Base-by-base conservation (phyloP, 768 basidiomycete species). In the Suillus discolor region DNA sequence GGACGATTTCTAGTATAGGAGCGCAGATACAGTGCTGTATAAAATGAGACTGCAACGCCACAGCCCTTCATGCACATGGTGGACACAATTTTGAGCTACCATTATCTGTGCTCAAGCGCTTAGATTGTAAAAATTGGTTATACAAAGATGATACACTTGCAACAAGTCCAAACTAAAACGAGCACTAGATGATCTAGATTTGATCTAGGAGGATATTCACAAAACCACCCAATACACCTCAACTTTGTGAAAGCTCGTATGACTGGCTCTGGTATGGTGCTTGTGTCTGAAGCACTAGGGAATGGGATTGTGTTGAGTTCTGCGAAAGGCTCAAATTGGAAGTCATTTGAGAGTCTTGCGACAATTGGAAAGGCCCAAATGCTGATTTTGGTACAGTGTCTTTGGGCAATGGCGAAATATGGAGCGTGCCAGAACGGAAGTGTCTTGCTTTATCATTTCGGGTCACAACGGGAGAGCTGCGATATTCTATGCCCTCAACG, bases 251-350 rank as follows among this genome's bases (percentile, higher is more conserved):
- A 71, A 67, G 69, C 38, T 63, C 64, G 38, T n/a, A 45, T 13
- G 51, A 41, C 57, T 84, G 85, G 68, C 86, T 86, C 47, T 76
- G 73, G 67, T 87, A 87, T 5, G 83, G 83, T 36, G 86, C 85
- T 69, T 88, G 86, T 2, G 85, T 86, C 68, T 82, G 85, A 51
- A 85, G 71, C 57, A 69, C 60, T 13, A 71, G 36, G 4, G 79
- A 76, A 62, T 81, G 79, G 13, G 76, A 78, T 68, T 45, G 69
- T 66, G 23, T 69, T 70, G 62, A 69, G 70, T 57, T n/a, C 62
- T 75, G 74, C 6, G 57, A 44, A 57, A 55, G 57, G 23, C 44
- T 25, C 34, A 54, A 11, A 51, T 36, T 51, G 15, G 62, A 49
- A n/a, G 34, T 25, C 16, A 36, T 34, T 1, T 65, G 53, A 18